Evolutionary conservation across 352 stramenopile species (phyloP).

Genomic region (Phytophthora tubulina): DNA sequence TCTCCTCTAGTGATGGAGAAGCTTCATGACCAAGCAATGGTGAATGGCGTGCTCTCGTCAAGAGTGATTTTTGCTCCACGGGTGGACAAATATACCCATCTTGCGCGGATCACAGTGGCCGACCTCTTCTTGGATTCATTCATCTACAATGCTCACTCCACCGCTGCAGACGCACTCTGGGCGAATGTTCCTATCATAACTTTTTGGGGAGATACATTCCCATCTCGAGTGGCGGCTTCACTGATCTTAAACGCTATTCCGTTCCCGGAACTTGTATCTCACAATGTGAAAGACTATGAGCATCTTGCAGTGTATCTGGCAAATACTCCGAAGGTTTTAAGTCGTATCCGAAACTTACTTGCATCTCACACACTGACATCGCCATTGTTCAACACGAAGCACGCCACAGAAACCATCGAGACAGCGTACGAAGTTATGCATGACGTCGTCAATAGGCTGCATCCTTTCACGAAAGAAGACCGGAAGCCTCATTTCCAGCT

Average conservation of each 20-base stretch:
- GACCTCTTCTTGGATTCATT: constrained; percentile 97
- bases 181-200: constrained; percentile 92
- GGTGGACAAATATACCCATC: constrained; percentile 74
- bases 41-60: constrained; percentile 62
- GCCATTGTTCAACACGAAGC: constrained; percentile 80
- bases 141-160: constrained; percentile 97
- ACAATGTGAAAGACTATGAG: constrained; percentile 81
- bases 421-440: constrained; percentile 69
- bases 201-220: constrained; percentile 78
- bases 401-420: constrained; percentile 75
- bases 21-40: constrained; percentile 67
- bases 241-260: constrained; percentile 57
- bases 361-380: constrained; percentile 43
- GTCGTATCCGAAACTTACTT: constrained; percentile 44
- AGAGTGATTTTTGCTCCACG: constrained; percentile 82
- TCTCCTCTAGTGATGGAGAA: constrained; percentile 20
- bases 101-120: constrained; percentile 77
- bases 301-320: constrained; percentile 66
- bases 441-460: constrained; percentile 52
- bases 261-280: constrained; percentile 44
- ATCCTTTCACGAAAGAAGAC: constrained; percentile 18
- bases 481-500: constrained; percentile 44
- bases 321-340: constrained; percentile 24
- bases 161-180: constrained; percentile 92
- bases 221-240: constrained; percentile 73